Base-by-base conservation (phyloP, 2,329 filamentous ascomycete species). In the Nigrograna mackinnonii region DNA sequence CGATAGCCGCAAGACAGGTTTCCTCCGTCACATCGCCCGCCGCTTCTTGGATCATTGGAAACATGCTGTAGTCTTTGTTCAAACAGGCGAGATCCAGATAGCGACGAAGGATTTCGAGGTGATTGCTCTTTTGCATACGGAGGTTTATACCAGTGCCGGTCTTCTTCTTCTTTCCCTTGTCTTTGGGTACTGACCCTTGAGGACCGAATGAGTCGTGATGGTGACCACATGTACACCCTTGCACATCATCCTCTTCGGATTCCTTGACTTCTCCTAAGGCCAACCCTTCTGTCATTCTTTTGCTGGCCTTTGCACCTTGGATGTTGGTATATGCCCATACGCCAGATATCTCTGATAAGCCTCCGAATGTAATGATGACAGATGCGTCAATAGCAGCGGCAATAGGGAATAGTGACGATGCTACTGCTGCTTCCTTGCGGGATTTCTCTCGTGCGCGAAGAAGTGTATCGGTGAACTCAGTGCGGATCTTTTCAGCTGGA, bases 311-410 rank as follows among this genome's bases (percentile, higher is more conserved):
- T 7, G 71, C 70, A 13, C 72, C 72, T 6, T 68, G 64, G 71
- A 75, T 77, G 65, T 71, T 75, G 49, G 62, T 57, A 46, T 67
- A 67, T 26, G 58, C 60, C 66, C 65, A 69, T 4, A 68, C 66
- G 3, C 52, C 53, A 17, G 69, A 64, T 13, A 69, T 57, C 38
- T 69, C 64, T 18, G 61, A 50, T 2, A 68, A 47, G 5, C 68
- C 67, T 19, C 67, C 68, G 31, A 71, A 67, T 4, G 69, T 68
- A 53, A 69, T 61, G 21, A 71, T 37, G 14, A 69, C 53, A 2
- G 56, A 60, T 2, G 58, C 58, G 17, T 70, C 50, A 20, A 69
- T 51, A 34, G 68, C 62, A 16, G 69, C 58, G 14, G 62, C 52
- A 41, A 73, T 55, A 11, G 70, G 69, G 33, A 74, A 44, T 0